These are phyloP conservation scores for Microdochium trichocladiopsis DNA, from an alignment of 2,329 filamentous ascomycete genomes.

Conservation along the genomic window DNA sequence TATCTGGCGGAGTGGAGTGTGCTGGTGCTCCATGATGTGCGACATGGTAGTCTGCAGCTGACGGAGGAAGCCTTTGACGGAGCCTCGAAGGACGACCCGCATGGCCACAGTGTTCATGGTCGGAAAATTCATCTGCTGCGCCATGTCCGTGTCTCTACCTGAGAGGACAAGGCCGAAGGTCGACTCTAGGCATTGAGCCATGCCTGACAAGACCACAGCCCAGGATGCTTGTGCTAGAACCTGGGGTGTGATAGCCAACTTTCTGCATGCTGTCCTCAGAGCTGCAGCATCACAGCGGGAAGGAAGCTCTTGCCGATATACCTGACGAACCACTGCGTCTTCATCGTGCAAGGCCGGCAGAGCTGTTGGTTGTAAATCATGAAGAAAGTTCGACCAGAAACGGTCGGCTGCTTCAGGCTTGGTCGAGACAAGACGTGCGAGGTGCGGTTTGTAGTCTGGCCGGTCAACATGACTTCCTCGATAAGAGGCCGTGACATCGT, in stretches of 20 bases:
- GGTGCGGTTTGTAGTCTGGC: constrained; percentile 40
- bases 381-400: constrained; percentile 70
- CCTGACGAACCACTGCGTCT: neutral
- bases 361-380: constrained; percentile 32
- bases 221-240: constrained; percentile 71
- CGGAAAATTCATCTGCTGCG: constrained; percentile 68
- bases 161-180: constrained; percentile 79
- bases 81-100: constrained; percentile 66
- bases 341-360: constrained; percentile 13
- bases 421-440: constrained; percentile 45
- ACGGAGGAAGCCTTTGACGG: constrained; percentile 52
- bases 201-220: constrained; percentile 61
- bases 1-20: constrained; percentile 68
- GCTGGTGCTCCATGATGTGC: constrained; percentile 62
- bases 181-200: constrained; percentile 61
- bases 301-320: constrained; percentile 34
- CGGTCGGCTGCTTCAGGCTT: constrained; percentile 31
- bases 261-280: constrained; percentile 56
- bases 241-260: constrained; percentile 64
- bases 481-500: constrained; percentile 64
- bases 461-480: constrained; percentile 29
- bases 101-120: constrained; percentile 88
- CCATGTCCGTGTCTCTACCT: constrained; percentile 69
- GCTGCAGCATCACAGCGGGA: constrained; percentile 32
- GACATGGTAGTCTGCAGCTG: constrained; percentile 68